Percentiles rank a stretch among this genome's conserved stretches.
Evolutionary conservation across 495 filamentous ascomycete species (phyloP).

Genomic region (Delitschia confertaspora): DNA sequence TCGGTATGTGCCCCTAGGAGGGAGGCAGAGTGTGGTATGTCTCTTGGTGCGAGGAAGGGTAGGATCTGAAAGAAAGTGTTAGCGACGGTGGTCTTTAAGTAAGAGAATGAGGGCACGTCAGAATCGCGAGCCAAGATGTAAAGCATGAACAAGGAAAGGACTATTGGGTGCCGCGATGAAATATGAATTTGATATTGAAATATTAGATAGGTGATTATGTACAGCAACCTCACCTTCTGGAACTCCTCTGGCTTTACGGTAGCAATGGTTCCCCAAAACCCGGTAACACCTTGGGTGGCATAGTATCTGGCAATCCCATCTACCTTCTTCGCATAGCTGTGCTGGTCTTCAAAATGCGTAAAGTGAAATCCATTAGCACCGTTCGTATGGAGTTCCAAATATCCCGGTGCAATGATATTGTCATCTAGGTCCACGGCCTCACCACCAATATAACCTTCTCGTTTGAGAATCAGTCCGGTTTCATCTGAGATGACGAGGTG

Average conservation of each 20-base stretch:
- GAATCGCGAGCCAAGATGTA: not conserved
- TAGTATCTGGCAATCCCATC: constrained; percentile 31
- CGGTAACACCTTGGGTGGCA: constrained; percentile 36
- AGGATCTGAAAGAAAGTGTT: constrained; percentile 32
- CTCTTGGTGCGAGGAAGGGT: constrained; percentile 30
- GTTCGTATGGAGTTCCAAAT: constrained; percentile 38
- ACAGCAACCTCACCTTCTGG: constrained; percentile 33
- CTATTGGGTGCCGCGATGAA: not conserved
- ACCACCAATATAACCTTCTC: constrained; percentile 36
- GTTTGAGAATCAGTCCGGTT: constrained; percentile 33
- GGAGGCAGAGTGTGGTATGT: constrained; percentile 27
- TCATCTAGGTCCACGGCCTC: constrained; percentile 38
- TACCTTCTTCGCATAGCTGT: constrained; percentile 30
- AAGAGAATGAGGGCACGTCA: not conserved
- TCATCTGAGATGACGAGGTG: constrained; percentile 33
- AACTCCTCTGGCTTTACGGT: constrained; percentile 34
- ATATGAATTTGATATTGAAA: too few species aligned
- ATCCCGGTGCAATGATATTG: constrained; percentile 35
- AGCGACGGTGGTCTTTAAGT: too few species aligned
- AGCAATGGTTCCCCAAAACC: constrained; percentile 37
- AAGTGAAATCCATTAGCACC: constrained; percentile 38
- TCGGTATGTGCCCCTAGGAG: constrained; percentile 38
- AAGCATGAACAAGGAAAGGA: not conserved
- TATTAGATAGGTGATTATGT: too few species aligned
- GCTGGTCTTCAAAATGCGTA: constrained; percentile 34